phyloP scores from a whole-genome alignment of 108 stramenopile species.

The Skeletonema costatum region DNA sequence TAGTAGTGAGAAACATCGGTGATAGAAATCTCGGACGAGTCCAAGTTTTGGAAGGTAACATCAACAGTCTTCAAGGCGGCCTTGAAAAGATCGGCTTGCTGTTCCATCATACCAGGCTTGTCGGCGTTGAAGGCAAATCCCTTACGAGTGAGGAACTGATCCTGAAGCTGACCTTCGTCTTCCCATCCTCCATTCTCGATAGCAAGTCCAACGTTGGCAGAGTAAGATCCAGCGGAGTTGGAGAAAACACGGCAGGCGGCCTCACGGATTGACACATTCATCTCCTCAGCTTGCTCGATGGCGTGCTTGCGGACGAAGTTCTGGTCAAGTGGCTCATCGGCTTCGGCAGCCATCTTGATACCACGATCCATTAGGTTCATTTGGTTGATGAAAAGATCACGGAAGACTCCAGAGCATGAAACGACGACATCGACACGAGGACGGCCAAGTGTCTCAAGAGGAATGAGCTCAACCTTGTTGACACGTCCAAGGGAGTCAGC shows the following conservation, averaged over 20 bases:
- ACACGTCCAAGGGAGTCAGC: slow-evolving; percentile 95
- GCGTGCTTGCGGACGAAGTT: slow-evolving; percentile 98
- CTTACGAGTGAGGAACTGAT: slow-evolving; percentile 95
- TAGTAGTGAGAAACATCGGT: slow-evolving; percentile 98
- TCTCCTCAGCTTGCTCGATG: slow-evolving; percentile 87
- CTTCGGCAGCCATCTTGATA: slow-evolving; percentile 98
- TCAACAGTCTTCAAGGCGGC: slow-evolving; percentile 91
- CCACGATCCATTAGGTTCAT: slow-evolving; percentile 98
- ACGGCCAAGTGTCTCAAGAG: slow-evolving; percentile 94
- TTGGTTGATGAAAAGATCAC: slow-evolving; percentile 99
- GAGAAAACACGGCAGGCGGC: slow-evolving; percentile 96
- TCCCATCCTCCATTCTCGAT: slow-evolving; percentile 99
- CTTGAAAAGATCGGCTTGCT: slow-evolving; percentile 94
- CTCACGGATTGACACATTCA: slow-evolving; percentile 86
- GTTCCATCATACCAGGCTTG: slow-evolving; percentile 98
- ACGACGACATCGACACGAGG: slow-evolving; percentile 97
- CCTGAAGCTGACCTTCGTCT: slow-evolving; percentile 90
- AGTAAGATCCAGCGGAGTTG: slow-evolving; percentile 97
- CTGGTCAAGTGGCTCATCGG: slow-evolving; percentile 89
- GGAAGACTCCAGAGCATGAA: slow-evolving; percentile 97
- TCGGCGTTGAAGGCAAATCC: slow-evolving; percentile 97
- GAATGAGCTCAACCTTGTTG: slow-evolving; percentile 97
- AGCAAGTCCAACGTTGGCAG: slow-evolving; percentile 96
- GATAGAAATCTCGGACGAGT: slow-evolving; percentile 95
- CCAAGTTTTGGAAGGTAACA: slow-evolving; percentile 97